Percentiles rank a stretch among this genome's conserved stretches.
These are phyloP conservation scores for Fusarium sp. DNA, from an alignment of 2,329 filamentous ascomycete species.

Conservation along the genomic window DNA sequence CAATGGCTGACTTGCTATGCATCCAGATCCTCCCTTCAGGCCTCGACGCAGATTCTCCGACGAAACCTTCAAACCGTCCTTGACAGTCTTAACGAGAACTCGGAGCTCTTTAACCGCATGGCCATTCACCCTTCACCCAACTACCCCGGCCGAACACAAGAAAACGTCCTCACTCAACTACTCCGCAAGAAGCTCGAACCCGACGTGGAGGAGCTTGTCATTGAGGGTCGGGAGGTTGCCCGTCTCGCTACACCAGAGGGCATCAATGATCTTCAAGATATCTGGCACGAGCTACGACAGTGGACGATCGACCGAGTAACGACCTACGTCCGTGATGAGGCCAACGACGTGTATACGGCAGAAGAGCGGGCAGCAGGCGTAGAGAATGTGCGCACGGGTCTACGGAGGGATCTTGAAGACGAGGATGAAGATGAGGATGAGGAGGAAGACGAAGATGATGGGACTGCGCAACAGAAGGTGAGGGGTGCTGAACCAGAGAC, in stretches of 20 bases:
- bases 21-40: conserved; percentile 74
- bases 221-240: conserved; percentile 66
- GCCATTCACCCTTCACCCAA: conserved; percentile 81
- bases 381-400: conserved; percentile 77
- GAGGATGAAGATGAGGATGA: conserved; percentile 67
- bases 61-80: conserved; percentile 75
- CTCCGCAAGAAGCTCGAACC: conserved; percentile 88
- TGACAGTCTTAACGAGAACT: conserved; percentile 71
- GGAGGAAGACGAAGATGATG: conserved; percentile 54
- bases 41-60: conserved; percentile 77
- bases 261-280: conserved; percentile 56
- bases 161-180: conserved; percentile 73
- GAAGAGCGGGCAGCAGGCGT: conserved; percentile 75
- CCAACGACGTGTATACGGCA: conserved; percentile 73
- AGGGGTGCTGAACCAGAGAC: conserved; percentile 58
- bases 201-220: conserved; percentile 77
- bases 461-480: conserved; percentile 43
- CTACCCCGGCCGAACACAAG: conserved; percentile 76
- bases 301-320: conserved; percentile 55
- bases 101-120: conserved; percentile 74
- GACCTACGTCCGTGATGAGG: conserved; percentile 56
- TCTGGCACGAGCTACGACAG: conserved; percentile 64
- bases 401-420: conserved; percentile 66
- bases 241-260: conserved; percentile 56
- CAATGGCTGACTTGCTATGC: conserved; percentile 11